Conservation (phyloP, 1,139 yeast genomes). For the Zygosaccharomyces sapae region DNA sequence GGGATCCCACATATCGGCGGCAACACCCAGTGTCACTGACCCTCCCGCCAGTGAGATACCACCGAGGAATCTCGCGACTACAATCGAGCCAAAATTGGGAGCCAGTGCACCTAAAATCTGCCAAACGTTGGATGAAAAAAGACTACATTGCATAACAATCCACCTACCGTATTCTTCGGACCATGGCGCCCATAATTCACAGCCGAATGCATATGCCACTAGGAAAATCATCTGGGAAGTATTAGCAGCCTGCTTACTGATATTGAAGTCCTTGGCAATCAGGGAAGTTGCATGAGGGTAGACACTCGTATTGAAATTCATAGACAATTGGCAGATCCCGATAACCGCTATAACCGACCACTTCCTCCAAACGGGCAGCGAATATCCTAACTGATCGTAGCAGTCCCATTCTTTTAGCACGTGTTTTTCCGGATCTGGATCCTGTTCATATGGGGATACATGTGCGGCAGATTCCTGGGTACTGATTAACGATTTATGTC, state of each 20-base stretch:
- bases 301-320: slow-evolving; percentile 10
- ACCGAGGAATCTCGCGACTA: slow-evolving; percentile 9
- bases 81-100: slow-evolving; percentile 9
- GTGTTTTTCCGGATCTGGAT: not conserved
- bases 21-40: slow-evolving; percentile 9
- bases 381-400: slow-evolving; percentile 10
- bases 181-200: slow-evolving; percentile 12
- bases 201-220: slow-evolving; percentile 9
- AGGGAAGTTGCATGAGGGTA: slow-evolving; percentile 8
- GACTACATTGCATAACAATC: slow-evolving; percentile 8
- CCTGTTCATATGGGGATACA: not conserved
- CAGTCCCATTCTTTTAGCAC: slow-evolving; percentile 8
- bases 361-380: slow-evolving; percentile 5
- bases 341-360: slow-evolving; percentile 7
- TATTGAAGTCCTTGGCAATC: slow-evolving; percentile 5
- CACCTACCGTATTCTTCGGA: slow-evolving; percentile 9
- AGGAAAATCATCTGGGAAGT: slow-evolving; percentile 9
- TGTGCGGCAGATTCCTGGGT: not conserved
- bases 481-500: not conserved
- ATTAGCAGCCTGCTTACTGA: slow-evolving; percentile 8
- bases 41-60: slow-evolving; percentile 10
- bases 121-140: slow-evolving; percentile 8
- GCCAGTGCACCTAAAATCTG: slow-evolving; percentile 9
- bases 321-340: slow-evolving; percentile 8
- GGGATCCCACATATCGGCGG: slow-evolving; percentile 11